A percentile compares a stretch with the other conserved stretches of the same genome.
Conservation (phyloP, 208 protist species). For the Leishmania gerbilli region DNA sequence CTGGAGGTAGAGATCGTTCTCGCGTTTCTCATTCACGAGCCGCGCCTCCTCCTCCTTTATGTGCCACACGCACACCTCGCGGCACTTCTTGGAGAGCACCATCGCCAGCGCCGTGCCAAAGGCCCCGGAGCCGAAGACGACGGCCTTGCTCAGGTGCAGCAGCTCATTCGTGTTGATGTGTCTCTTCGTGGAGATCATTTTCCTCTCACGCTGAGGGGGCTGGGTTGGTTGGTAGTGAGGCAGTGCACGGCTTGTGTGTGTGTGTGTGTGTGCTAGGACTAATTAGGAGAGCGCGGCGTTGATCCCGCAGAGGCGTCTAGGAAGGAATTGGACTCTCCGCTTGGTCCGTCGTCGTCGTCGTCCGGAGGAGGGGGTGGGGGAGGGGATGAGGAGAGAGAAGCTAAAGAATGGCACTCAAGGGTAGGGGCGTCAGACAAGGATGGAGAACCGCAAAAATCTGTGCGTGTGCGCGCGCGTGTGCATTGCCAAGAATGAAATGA, state of each 20-base stretch:
- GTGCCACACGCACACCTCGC: constrained; percentile 78
- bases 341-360: not conserved
- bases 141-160: constrained; percentile 58
- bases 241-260: not conserved
- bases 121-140: constrained; percentile 83
- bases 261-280: not conserved
- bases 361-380: not conserved
- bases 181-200: constrained; percentile 10
- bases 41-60: constrained; percentile 63
- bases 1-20: constrained; percentile 84
- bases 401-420: not conserved
- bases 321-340: not conserved
- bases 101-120: constrained; percentile 81
- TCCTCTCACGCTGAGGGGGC: not conserved
- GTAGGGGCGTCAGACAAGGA: not conserved
- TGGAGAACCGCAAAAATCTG: not conserved
- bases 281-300: too few species aligned
- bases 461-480: not conserved
- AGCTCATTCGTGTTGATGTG: constrained; percentile 29
- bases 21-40: constrained; percentile 64
- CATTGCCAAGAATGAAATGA: not conserved
- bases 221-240: not conserved
- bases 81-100: constrained; percentile 69
- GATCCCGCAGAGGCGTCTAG: too few species aligned
- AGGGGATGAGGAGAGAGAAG: not conserved